Evolutionary conservation across 371 early-diverging fungal species (phyloP), one percentile per base, ranked within the genome.

Genomic region (Mortierella sp.): DNA sequence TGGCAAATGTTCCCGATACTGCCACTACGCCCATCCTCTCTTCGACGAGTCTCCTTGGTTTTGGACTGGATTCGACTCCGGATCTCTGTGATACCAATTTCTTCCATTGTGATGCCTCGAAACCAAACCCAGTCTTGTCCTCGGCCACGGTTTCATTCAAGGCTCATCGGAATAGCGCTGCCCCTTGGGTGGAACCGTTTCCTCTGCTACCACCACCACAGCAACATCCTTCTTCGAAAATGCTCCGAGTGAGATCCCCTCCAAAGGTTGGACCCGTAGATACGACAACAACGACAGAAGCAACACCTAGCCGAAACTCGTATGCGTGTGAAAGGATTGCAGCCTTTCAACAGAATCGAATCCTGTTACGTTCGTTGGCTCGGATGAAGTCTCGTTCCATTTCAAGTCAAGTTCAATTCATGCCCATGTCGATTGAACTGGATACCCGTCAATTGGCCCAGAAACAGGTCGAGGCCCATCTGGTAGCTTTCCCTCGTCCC

Each of bases 101-200:
- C 21, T 75, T 75, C 50, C 75, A 75, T 37, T 75, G 75, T 55
- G 56, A 57, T 21, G 30, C 53, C 11, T 52, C 62, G 0, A 47
- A 26, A 2, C n/a, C 44, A 9, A 18, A 55, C 0, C 70, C 75
- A 3, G 21, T 23, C 16, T 21, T 75, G 11, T 14, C 25, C 26
- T 69, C 75, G 14, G 75, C 75, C 0, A 69, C 45, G 14, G 60
- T 75, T 7, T 65, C 70, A 11, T 75, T 75, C 68, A 65, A 69
- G 50, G 75, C 66, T 5, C 62, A 65, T 29, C 30, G 75, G 37
- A 75, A 69, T 50, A 29, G 47, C 52, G 61, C 70, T n/a, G 75
- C 70, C 4, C 55, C 66, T 7, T 75, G 75, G 75, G 28, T 75
- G 43, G 15, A 37, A 0, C 53, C 26, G 11, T 26, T 23, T 9